phyloP scores from a whole-genome alignment of 768 basidiomycete genomes.

The Leccinum incarnatum region DNA sequence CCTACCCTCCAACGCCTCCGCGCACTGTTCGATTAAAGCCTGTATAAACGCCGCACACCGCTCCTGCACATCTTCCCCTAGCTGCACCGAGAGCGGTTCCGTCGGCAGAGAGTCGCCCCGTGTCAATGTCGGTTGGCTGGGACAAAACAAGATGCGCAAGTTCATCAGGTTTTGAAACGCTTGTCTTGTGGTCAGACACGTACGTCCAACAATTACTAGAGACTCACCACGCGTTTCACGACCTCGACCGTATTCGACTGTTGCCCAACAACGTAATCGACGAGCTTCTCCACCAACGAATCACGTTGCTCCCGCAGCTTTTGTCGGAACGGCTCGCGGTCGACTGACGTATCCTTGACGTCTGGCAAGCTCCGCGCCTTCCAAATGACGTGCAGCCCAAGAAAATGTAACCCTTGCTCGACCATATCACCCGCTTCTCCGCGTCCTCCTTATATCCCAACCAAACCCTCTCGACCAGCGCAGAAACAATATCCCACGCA shows the following conservation, averaged over 20 bases:
- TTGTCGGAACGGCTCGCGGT: constrained; percentile 54
- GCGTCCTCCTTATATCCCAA: too few relatives aligned
- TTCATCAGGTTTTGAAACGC: constrained; percentile 84
- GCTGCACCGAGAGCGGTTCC: constrained; percentile 53
- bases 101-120: constrained; percentile 47
- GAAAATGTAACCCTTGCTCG: constrained; percentile 72
- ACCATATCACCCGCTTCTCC: constrained; percentile 46
- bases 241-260: constrained; percentile 67
- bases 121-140: constrained; percentile 40
- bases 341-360: constrained; percentile 50
- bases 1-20: constrained; percentile 53
- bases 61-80: constrained; percentile 84
- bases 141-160: constrained; percentile 74
- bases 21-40: constrained; percentile 84
- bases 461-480: too few relatives aligned
- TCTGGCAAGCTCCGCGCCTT: constrained; percentile 60
- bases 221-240: constrained; percentile 78
- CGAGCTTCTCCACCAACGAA: constrained; percentile 67
- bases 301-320: constrained; percentile 65
- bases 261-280: constrained; percentile 47
- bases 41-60: constrained; percentile 89
- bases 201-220: background rate
- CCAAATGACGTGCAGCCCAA: constrained; percentile 83
- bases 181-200: constrained; percentile 37
- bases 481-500: too few relatives aligned